Base-by-base conservation (phyloP, 768 basidiomycete genomes). In the Lentinula boryana region DNA sequence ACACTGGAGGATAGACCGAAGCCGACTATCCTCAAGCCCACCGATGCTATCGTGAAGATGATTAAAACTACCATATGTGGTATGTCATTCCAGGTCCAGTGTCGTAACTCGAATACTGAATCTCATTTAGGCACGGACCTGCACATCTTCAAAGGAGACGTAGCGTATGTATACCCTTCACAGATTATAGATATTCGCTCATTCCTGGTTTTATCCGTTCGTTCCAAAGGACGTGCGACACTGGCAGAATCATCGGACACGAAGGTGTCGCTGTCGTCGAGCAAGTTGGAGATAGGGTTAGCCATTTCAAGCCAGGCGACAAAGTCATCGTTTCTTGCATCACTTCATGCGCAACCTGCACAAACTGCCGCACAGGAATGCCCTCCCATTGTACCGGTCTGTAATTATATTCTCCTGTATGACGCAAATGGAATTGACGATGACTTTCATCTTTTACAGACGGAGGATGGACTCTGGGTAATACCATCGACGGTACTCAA, bases 201-300 rank as follows among this genome's bases (percentile, higher is more conserved):
- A 51, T 35, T 16, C 18, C 21, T 48, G 18, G 16, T 48, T 18
- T 50, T 9, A 27, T 27, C 27, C 27, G 27, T 27, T 27, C 27
- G 2, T 15, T 51, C 23, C n/a, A 8, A n/a, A 54, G 53, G 13
- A 64, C 66, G 16, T 63, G 62, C 32, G 4, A 49, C 18, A 51
- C 31, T 8, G 73, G 75, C 41, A 71, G 68, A 63, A 74, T 75
- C 10, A 72, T 77, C 38, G 74, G 77, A 5, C 76, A 77, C 50
- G 76, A 77, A 64, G 77, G 76, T 6, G 60, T 75, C 1, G 76
- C 71, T 4, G 12, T 74, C 27, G 70, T 77, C 33, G 63, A 76
- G 40, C 58, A 68, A 35, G 62, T 76, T 50, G 76, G 76, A 1
- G 33, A 60, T 2, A 56, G 61, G 16, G 77, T 77, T 8, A 52